Percentiles rank a stretch among this genome's conserved stretches.
phyloP scores from a whole-genome alignment of 345 rosid genomes.

The Xanthoceras sorbifolium region DNA sequence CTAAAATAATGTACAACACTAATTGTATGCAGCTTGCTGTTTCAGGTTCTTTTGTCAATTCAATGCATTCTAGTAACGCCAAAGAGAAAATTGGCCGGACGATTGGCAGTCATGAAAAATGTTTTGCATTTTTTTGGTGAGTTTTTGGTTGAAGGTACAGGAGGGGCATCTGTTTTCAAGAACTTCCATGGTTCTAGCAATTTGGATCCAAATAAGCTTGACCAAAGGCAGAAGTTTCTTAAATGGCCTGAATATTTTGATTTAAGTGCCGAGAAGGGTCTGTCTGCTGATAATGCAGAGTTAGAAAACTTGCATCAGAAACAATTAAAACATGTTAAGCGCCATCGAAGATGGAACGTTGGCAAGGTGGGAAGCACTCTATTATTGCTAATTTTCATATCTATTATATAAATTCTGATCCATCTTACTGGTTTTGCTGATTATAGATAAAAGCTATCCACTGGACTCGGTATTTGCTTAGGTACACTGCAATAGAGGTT shows the following conservation, averaged over 20 bases:
- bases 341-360: slow-evolving; percentile 87
- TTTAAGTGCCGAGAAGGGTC: slow-evolving; percentile 47
- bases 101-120: slow-evolving; percentile 76
- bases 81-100: slow-evolving; percentile 91
- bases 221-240: slow-evolving; percentile 56
- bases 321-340: slow-evolving; percentile 67
- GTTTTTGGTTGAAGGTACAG: slow-evolving; percentile 88
- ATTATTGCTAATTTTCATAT: slow-evolving; percentile 20
- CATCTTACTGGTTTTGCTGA: slow-evolving; percentile 27
- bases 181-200: slow-evolving; percentile 49
- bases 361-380: slow-evolving; percentile 55
- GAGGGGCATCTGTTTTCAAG: slow-evolving; percentile 85
- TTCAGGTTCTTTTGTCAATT: slow-evolving; percentile 76
- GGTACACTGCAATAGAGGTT: slow-evolving; percentile 86
- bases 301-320: slow-evolving; percentile 50
- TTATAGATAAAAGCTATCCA: slow-evolving; percentile 79
- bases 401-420: slow-evolving; percentile 24
- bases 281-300: slow-evolving; percentile 42
- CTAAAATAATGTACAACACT: slow-evolving; percentile 15
- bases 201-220: slow-evolving; percentile 57
- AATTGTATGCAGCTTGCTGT: slow-evolving; percentile 24
- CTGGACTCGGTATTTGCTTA: slow-evolving; percentile 95
- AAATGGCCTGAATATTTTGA: slow-evolving; percentile 55
- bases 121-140: slow-evolving; percentile 92
- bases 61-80: slow-evolving; percentile 88